Evolutionary conservation across 768 basidiomycete species (phyloP), one percentile per base, ranked within the genome.

Genomic region (Rhodotorula babjevae): DNA sequence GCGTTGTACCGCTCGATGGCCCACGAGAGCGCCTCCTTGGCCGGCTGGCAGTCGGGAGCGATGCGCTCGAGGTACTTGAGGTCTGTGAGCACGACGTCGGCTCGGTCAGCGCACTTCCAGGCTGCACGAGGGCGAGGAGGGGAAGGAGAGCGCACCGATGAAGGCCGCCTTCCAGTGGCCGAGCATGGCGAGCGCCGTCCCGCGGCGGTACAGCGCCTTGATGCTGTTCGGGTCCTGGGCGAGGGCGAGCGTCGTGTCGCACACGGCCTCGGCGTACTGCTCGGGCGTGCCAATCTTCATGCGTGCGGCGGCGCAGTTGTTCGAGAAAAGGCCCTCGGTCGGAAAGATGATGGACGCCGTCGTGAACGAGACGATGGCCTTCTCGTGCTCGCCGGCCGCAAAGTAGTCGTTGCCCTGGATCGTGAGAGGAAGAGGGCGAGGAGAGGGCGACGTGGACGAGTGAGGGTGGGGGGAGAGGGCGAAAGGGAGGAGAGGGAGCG

Each of bases 131-230:
- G 46, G 0, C 16, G 29, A 25, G 27, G 21, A 40, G 29, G 33
- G 3, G 49, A 40, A 14, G 0, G 52, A 21, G n/a, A 15, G 42
- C 69, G 40, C 11, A 71, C 69, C 69, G 40, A 56, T 61, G 36
- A 75, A 67, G n/a, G 67, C 71, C 5, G 63, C 67, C 52, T 66
- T 57, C 74, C 74, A 75, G 3, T 53, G 61, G 0, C 65, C 68
- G 36, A 65, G 50, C 61, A 69, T 63, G 0, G 64, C 64, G 36
- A 75, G 74, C 25, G 67, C 61, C 3, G 62, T 66, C 0, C 74
- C 74, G 19, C 74, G 70, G 0, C 74, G 67, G 57, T 75, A 75
- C 23, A 75, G 65, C 31, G 74, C 70, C 49, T 75, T 75, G 65
- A 69, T 71, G 59, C 52, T 63, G 16, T 18, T 15, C 2, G 55